phyloP scores from a whole-genome alignment of 306 rosid genomes.

The Canavalia ensiformis region DNA sequence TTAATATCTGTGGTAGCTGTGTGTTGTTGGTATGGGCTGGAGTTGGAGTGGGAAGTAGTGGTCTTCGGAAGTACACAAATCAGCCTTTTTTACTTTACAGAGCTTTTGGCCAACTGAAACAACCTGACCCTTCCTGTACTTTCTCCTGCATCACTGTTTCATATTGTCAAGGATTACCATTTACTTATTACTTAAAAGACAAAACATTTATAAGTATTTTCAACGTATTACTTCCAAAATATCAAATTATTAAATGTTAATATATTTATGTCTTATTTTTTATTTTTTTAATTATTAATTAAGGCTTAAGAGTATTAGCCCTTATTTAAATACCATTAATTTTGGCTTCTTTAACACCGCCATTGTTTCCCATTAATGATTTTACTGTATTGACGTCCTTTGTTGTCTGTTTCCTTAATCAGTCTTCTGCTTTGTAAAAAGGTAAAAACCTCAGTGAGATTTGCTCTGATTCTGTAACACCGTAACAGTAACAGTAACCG shows the following conservation, averaged over 20 bases:
- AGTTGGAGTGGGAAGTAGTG: background rate
- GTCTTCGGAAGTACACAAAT: constrained; percentile 28
- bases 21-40: background rate
- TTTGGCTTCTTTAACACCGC: background rate
- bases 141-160: constrained; percentile 27
- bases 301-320: too few species aligned
- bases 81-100: constrained; percentile 30
- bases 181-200: background rate
- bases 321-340: constrained; percentile 4
- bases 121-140: constrained; percentile 47
- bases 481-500: constrained; percentile 37
- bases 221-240: too few species aligned
- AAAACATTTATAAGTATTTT: too few species aligned
- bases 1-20: too few species aligned
- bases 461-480: constrained; percentile 52
- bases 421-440: constrained; percentile 33
- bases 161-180: constrained; percentile 14
- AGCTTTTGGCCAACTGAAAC: constrained; percentile 43
- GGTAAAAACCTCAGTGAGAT: constrained; percentile 57
- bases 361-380: constrained; percentile 46
- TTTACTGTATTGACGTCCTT: constrained; percentile 37
- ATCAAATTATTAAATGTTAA: too few species aligned
- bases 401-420: constrained; percentile 46
- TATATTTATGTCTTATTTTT: too few species aligned
- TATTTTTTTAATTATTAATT: too few species aligned